Base-by-base conservation (phyloP, 2,329 filamentous ascomycete species). In the Pyrenophora teres region DNA sequence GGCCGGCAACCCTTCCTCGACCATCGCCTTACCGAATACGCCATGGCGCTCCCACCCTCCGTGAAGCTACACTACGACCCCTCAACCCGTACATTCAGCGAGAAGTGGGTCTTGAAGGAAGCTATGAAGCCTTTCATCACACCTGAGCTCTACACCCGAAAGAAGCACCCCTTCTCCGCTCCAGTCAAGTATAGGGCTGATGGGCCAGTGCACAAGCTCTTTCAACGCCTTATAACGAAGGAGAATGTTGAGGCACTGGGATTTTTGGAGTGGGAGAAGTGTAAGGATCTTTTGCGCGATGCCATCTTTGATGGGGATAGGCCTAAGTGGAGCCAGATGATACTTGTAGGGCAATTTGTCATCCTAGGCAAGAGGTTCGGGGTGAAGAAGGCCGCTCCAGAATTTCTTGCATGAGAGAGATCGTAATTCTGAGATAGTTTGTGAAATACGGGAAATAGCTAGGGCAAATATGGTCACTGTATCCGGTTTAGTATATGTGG, bases 51-150 rank as follows among this genome's bases (percentile, higher is more conserved):
- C 5, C 74, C 75, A 0, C 74, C 74, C 0, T 67, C 64, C 8
- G 51, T 71, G 25, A 76, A 76, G 50, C 66, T 78, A 15, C 54
- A 64, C 7, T 76, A 65, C 54, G 62, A 69, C 31, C 46, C 59
- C 3, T 37, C 48, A 3, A 52, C 54, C 6, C 21, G 48, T 5
- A 50, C 40, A 3, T 59, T 65, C 19, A 60, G 37, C n/a, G 79
- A 82, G 65, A 82, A 83, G 54, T 80, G 77, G 73, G 76, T 83
- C 23, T 72, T 83, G 1, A 76, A 78, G 3, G 77, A 83, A 57
- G 81, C 80, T 0, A 73, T 70, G 16, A 75, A 73, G 50, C 79
- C 80, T 2, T 83, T 77, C 56, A 75, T 83, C 49, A 80, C 80
- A 0, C 68, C 78, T 12, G 81, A 83, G 65, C 62, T 83, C 4